A percentile compares a stretch with the other conserved stretches of the same genome.
phyloP scores from a whole-genome alignment of 345 rosid species.

The Capsella bursapastoris region DNA sequence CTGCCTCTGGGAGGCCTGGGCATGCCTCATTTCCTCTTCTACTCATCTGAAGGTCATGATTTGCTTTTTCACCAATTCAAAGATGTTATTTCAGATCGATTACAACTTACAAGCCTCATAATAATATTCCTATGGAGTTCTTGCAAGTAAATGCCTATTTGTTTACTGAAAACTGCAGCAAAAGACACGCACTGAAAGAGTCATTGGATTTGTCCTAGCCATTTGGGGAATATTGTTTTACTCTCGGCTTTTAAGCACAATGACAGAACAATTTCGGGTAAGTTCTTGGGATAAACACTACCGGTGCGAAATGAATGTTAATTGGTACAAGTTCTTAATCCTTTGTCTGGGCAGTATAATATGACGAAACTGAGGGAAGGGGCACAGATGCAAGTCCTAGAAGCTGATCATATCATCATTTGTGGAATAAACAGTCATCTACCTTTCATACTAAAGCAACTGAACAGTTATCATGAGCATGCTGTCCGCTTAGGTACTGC shows the following conservation, averaged over 20 bases:
- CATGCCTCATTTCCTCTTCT: slow-evolving; percentile 89
- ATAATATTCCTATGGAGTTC: neutral
- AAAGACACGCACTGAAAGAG: slow-evolving; percentile 85
- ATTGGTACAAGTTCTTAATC: slow-evolving; percentile 34
- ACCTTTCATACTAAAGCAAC: slow-evolving; percentile 81
- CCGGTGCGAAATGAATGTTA: slow-evolving; percentile 19
- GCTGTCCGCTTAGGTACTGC: slow-evolving; percentile 96
- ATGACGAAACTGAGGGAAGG: slow-evolving; percentile 97
- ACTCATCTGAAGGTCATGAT: slow-evolving; percentile 75
- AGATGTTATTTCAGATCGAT: slow-evolving; percentile 1
- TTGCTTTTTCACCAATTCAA: neutral
- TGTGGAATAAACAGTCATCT: slow-evolving; percentile 90
- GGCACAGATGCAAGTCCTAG: slow-evolving; percentile 92
- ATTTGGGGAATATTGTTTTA: slow-evolving; percentile 96
- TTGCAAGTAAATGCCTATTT: slow-evolving; percentile 42
- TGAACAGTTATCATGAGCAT: slow-evolving; percentile 84
- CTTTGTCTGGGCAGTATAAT: slow-evolving; percentile 61
- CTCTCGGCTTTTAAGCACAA: slow-evolving; percentile 92
- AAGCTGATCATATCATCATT: slow-evolving; percentile 87
- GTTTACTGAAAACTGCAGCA: slow-evolving; percentile 68
- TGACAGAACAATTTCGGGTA: slow-evolving; percentile 97
- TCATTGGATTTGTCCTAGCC: slow-evolving; percentile 84
- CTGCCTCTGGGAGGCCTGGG: slow-evolving; percentile 99
- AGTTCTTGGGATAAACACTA: slow-evolving; percentile 37
- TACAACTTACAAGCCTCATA: neutral